Evolutionary conservation across 2,329 filamentous ascomycete genomes (phyloP), one percentile per base, ranked within the genome.

Genomic region (Verticillium albo-atrum): DNA sequence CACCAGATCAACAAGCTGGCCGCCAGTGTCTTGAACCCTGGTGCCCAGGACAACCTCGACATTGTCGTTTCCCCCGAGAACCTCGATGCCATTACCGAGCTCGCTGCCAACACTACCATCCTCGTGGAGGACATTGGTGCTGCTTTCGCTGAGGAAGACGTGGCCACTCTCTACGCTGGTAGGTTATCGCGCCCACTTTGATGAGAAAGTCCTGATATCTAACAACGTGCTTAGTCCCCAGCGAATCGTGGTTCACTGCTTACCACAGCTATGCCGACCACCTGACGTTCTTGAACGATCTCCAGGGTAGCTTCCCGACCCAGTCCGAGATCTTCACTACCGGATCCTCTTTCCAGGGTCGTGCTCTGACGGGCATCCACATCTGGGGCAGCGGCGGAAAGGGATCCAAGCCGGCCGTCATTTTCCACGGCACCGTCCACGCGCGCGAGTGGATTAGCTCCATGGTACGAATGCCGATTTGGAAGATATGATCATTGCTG

Each of bases 311-410:
- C 5, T 77, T 80, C 58, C 74, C 79, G 3, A 68, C 68, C 7
- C 79, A 81, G 62, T 78, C 81, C 0, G 74, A 81, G 66, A 68
- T 81, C 6, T 70, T 82, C 6, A 75, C 72, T 2, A 71, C 77
- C 4, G 81, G 81, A 0, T 72, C 68, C 14, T 81, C 79, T 1
- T 74, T 74, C 47, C 68, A 80, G 64, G 78, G 78, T 10, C 70
- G 79, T 26, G 67, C 72, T 59, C 89, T 92, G 54, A 81, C 83
- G 15, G 89, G 86, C 0, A 64, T 83, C 52, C 80, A 82, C 62
- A 71, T 83, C 30, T 82, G 73, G 68, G 80, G 80, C 15, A 68
- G 68, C 5, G 68, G 65, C 9, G 73, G 74, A 1, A 68, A 57
- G 55, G 72, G 70, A 27, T 77, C 76, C n/a, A 80, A 80, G 66